Evolutionary conservation across 208 protist species (phyloP), one percentile per base, ranked within the genome.

Genomic region (Phytomonas sp.): DNA sequence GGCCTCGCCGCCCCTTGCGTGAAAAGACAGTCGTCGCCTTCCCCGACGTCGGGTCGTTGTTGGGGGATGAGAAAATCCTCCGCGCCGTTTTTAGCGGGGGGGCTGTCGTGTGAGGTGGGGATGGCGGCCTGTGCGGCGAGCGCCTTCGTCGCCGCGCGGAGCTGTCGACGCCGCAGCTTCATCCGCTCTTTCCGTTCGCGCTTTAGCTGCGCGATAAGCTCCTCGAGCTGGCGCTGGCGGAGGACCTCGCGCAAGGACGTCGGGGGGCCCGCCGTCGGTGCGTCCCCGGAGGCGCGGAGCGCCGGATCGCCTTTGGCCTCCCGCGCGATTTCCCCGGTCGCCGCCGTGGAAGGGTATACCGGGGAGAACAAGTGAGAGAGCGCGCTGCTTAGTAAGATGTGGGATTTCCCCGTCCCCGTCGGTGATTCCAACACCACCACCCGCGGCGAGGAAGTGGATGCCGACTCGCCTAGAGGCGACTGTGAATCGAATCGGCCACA

Each of bases 371-470:
- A 62, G 63, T 81, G 69, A 2, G 87, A 92, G 31, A 95, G 81
- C 19, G 87, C 84, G 61, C 82, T 76, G 74, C 89, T 97, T 52
- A 98, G 94, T 2, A 99, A 75, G 63, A 93, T 94, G 37, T 98
- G 91, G 12, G 97, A 96, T 71, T 98, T 98, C 7, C 97, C 97
- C 0, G 95, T 99, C 19, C 97, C 97, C 0, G 97, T 99, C 0
- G 97, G 97, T 0, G 87, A 95, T 78, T 99, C 96, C 31, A 98
- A 86, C 30, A 99, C 93, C 16, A 91, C 94, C 10, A 98, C 67
- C 62, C 71, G 67, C 73, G 29, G 49, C 12, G 40, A 49, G 14
- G 14, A 3, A 19, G 40, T 10, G 40, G 40, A 3, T 49, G 6
- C 40, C 3, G 12, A 37, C 34, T 37, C 34, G 56, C 12, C 23